Percentiles rank a stretch among this genome's conserved stretches.
Conservation (phyloP, 768 basidiomycete genomes). For the Rhizopogon vinicolor region DNA sequence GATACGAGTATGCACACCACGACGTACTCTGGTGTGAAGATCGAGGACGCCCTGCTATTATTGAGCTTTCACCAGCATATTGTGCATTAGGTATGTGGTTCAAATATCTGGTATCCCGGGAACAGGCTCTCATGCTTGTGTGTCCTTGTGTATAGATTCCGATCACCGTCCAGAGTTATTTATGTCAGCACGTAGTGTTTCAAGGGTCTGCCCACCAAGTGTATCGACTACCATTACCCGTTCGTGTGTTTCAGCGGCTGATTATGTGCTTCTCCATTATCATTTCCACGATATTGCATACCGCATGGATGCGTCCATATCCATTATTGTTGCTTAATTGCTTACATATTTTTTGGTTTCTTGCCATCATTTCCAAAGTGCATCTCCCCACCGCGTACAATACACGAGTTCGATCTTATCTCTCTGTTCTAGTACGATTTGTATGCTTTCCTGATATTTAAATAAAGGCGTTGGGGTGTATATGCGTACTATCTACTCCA, state of each 20-base stretch:
- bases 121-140: neutral
- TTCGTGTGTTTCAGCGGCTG: neutral
- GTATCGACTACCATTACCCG: slow-evolving; percentile 1
- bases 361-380: neutral
- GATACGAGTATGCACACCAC: slow-evolving; percentile 19
- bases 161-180: neutral
- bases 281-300: neutral
- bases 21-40: slow-evolving; percentile 49
- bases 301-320: slow-evolving; percentile 15
- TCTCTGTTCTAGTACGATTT: neutral
- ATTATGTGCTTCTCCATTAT: neutral
- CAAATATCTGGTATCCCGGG: too few species aligned
- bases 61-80: slow-evolving; percentile 71
- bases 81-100: slow-evolving; percentile 38
- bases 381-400: neutral
- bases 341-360: slow-evolving; percentile 2
- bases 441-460: slow-evolving; percentile 1
- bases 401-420: neutral
- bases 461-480: neutral
- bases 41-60: slow-evolving; percentile 72
- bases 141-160: neutral
- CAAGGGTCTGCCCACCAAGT: neutral
- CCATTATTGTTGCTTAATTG: slow-evolving; percentile 33
- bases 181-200: neutral
- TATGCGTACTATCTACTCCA: neutral